Conservation (phyloP, 768 basidiomycete species). For the Lactarius psammicola region DNA sequence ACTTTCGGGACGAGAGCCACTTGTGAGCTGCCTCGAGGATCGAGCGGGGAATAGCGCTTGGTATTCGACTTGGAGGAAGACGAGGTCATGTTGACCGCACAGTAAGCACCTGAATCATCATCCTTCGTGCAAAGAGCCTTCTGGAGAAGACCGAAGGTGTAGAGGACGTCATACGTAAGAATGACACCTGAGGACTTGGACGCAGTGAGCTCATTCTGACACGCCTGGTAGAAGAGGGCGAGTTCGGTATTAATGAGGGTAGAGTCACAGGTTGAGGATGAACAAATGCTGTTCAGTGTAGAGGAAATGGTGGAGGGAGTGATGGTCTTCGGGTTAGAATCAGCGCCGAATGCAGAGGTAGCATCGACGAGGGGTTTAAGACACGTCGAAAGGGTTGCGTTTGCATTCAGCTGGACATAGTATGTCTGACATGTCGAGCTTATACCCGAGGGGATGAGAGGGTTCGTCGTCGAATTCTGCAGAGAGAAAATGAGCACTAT, state of each 20-base stretch:
- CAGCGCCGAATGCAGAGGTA: constrained; percentile 53
- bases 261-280: constrained; percentile 53
- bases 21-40: constrained; percentile 35
- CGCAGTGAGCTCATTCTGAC: constrained; percentile 66
- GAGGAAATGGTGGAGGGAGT: constrained; percentile 46
- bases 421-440: constrained; percentile 54
- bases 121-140: constrained; percentile 75
- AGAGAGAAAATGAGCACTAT: constrained; percentile 23
- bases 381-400: constrained; percentile 59
- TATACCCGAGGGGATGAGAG: constrained; percentile 70
- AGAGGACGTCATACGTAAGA: constrained; percentile 77
- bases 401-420: constrained; percentile 60
- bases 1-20: constrained; percentile 48
- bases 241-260: constrained; percentile 60
- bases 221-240: constrained; percentile 65
- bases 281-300: constrained; percentile 60
- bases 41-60: constrained; percentile 24
- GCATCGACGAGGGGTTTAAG: constrained; percentile 58
- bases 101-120: constrained; percentile 65
- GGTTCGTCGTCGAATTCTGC: constrained; percentile 35
- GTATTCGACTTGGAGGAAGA: constrained; percentile 34
- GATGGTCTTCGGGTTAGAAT: constrained; percentile 39
- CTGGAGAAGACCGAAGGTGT: constrained; percentile 62
- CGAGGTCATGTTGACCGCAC: constrained; percentile 55
- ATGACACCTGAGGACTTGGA: constrained; percentile 49